Evolutionary conservation across 805 yeast species (phyloP).

Genomic region (Cyberlindnera saturnus): DNA sequence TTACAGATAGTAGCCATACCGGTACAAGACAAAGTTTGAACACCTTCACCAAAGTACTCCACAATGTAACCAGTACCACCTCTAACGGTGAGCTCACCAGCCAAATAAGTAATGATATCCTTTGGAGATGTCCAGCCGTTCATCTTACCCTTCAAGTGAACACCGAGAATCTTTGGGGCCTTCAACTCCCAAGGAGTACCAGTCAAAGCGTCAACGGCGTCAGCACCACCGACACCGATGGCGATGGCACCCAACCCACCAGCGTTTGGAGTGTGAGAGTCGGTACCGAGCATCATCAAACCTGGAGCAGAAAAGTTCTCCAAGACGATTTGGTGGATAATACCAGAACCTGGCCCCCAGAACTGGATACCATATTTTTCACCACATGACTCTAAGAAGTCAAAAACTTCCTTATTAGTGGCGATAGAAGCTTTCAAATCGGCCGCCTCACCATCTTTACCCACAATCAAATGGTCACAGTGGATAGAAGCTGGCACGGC

Average conservation of each 20-base stretch:
- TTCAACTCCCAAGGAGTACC: conserved; percentile 98
- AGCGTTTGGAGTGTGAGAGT: conserved; percentile 98
- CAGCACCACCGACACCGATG: conserved; percentile 99
- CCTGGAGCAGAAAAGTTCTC: conserved; percentile 98
- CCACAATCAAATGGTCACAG: conserved; percentile 97
- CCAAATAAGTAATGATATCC: conserved; percentile 89
- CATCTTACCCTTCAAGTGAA: conserved; percentile 82
- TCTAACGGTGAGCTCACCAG: conserved; percentile 89
- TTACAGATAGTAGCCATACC: conserved; percentile 99
- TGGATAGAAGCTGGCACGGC: conserved; percentile 95
- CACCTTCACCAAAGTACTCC: conserved; percentile 97
- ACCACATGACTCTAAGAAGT: conserved; percentile 88
- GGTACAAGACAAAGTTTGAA: conserved; percentile 80
- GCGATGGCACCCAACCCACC: conserved; percentile 99
- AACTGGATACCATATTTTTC: conserved; percentile 94
- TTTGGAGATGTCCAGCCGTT: conserved; percentile 96
- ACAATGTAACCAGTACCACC: conserved; percentile 98
- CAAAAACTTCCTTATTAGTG: conserved; percentile 91
- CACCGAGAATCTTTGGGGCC: conserved; percentile 94
- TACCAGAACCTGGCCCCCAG: conserved; percentile 99
- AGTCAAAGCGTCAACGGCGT: conserved; percentile 96
- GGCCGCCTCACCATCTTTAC: conserved; percentile 83
- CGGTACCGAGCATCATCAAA: conserved; percentile 94
- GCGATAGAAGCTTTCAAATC: conserved; percentile 79
- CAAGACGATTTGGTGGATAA: conserved; percentile 94